These are phyloP conservation scores for Chaetomiaceae sp. DNA, from an alignment of 2,329 filamentous ascomycete species.

Conservation along the genomic window DNA sequence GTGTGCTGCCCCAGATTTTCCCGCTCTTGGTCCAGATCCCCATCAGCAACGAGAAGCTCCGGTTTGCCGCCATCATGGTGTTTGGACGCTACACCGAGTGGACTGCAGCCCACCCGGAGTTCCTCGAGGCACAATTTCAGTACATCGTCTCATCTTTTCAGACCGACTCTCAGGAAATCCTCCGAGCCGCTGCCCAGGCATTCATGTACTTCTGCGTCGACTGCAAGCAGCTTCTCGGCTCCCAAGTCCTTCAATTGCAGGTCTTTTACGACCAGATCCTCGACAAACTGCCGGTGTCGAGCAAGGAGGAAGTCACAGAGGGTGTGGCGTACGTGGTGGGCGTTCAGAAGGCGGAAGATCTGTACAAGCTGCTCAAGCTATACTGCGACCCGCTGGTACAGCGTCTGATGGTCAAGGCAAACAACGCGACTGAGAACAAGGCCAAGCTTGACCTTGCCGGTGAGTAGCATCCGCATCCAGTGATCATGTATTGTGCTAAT, in stretches of 20 bases:
- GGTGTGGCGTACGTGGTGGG: constrained; percentile 89
- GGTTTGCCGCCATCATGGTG: constrained; percentile 97
- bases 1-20: constrained; percentile 86
- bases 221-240: constrained; percentile 78
- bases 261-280: constrained; percentile 87
- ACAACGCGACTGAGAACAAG: constrained; percentile 74
- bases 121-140: constrained; percentile 84
- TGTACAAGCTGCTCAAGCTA: constrained; percentile 79
- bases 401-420: constrained; percentile 78
- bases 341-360: constrained; percentile 71
- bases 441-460: constrained; percentile 80
- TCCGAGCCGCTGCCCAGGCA: constrained; percentile 83
- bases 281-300: constrained; percentile 74
- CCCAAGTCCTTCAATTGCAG: constrained; percentile 79
- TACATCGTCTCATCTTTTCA: constrained; percentile 94
- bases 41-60: constrained; percentile 94
- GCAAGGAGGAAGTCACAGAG: constrained; percentile 94
- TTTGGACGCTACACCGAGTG: constrained; percentile 95
- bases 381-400: constrained; percentile 89
- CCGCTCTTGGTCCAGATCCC: constrained; percentile 91
- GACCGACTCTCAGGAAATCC: constrained; percentile 81
- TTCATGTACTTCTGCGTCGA: constrained; percentile 98
- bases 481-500: neutral
- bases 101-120: constrained; percentile 91
- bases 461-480: constrained; percentile 35